Percentiles rank a stretch among this genome's conserved stretches.
phyloP scores from a whole-genome alignment of 495 filamentous ascomycete species.

The Talaromyces ruber region DNA sequence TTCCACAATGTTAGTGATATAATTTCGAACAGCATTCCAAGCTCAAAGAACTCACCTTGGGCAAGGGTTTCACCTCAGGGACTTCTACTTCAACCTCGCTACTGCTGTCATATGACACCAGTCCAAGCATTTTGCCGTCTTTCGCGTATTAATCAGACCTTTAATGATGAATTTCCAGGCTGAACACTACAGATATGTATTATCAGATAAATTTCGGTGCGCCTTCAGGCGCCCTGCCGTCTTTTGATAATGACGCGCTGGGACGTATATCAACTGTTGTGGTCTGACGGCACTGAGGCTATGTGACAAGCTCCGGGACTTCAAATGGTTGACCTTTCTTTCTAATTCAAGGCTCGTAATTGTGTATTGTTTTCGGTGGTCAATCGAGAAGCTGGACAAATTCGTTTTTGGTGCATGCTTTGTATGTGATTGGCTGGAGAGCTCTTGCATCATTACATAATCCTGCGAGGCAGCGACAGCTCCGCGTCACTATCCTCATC shows the following conservation, averaged over 20 bases:
- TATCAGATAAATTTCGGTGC: not conserved
- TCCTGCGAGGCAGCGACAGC: constrained; percentile 8
- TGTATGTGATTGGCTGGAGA: constrained; percentile 5
- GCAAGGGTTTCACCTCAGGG: not conserved
- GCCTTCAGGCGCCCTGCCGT: not conserved
- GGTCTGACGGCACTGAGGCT: not conserved
- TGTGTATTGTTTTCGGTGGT: not conserved
- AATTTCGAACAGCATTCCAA: not conserved
- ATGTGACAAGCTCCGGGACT: not conserved
- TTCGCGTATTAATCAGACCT: not conserved
- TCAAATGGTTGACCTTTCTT: not conserved
- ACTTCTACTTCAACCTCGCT: constrained; percentile 58
- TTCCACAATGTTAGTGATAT: not conserved
- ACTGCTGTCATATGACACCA: constrained; percentile 70
- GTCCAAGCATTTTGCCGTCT: constrained; percentile 45
- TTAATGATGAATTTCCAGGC: not conserved
- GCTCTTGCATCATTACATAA: constrained; percentile 5
- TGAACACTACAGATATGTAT: not conserved
- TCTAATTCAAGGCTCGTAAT: not conserved
- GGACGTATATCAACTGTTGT: not conserved
- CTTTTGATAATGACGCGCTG: not conserved
- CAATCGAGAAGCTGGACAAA: not conserved
- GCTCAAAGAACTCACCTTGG: not conserved
- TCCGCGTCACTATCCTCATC: constrained; percentile 7
- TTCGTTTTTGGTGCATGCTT: not conserved